Conservation (phyloP, 1,284 basidiomycete genomes). For the Thecaphora thlaspeos region DNA sequence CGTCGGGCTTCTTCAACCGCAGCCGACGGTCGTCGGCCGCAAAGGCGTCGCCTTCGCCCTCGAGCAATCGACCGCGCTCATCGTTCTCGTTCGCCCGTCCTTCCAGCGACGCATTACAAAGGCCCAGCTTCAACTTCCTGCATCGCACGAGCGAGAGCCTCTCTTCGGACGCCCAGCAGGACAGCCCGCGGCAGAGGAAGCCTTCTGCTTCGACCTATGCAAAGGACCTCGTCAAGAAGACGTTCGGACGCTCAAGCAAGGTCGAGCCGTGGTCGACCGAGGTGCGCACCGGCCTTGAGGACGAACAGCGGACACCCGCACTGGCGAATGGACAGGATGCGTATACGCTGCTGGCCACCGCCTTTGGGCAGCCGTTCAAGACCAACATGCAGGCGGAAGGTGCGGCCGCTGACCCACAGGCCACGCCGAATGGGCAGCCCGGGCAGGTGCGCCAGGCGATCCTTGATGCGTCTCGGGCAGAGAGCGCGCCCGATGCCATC, state of each 20-base stretch:
- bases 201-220: conserved; percentile 6
- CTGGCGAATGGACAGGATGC: conserved; percentile 4
- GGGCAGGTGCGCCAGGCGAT: too few species aligned
- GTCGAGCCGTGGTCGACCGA: not conserved
- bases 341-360: not conserved
- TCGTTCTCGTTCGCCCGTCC: conserved; percentile 3
- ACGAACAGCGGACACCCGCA: not conserved
- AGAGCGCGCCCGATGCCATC: too few species aligned
- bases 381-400: too few species aligned
- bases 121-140: conserved; percentile 29
- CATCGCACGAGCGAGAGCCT: conserved; percentile 14
- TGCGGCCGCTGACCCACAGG: too few species aligned
- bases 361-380: not conserved
- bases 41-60: conserved; percentile 1
- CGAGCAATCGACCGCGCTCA: not conserved
- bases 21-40: not conserved
- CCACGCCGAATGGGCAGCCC: too few species aligned
- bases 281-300: not conserved
- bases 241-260: conserved; percentile 23
- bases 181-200: not conserved
- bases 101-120: conserved; percentile 7
- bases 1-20: not conserved
- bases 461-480: too few species aligned
- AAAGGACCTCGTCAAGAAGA: conserved; percentile 19
- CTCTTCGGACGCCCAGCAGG: conserved; percentile 9